Base-by-base conservation (phyloP, 2,329 filamentous ascomycete genomes). In the Xylaria sp. region DNA sequence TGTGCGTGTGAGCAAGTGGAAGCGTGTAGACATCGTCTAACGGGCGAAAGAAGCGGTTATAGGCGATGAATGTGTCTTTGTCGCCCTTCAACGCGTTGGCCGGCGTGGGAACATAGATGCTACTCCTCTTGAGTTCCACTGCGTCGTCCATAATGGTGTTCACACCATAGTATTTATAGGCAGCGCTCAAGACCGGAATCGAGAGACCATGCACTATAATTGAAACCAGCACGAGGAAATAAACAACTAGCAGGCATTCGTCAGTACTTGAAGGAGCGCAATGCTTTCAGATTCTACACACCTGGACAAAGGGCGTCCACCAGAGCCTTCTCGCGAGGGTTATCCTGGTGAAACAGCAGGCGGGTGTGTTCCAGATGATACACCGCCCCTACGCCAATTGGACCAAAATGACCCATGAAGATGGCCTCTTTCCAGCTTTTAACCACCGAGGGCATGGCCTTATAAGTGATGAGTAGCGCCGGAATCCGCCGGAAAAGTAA, bases 371-470 rank as follows among this genome's bases (percentile, higher is more conserved):
- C 82, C 15, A 94, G 84, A 78, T 94, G 94, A 78, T 94, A 94
- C 28, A 93, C 86, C 0, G 92, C 92, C 23, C 90, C 91, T 9
- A 93, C 91, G 1, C 92, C 92, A 56, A 94, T 94, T 0, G 92
- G 92, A 0, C 92, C 92, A 73, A 94, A 94, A 68, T 89, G 89
- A 0, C 88, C 88, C 86, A 89, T 87, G 67, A 90, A 89, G 0
- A 90, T 73, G 0, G 87, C 88, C 68, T 90, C 87, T 72, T 85
- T 86, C 81, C 84, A 88, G 73, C 83, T 79, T n/a, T 82, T 82
- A 65, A 85, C 82, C 0, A 84, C 81, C 1, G 79, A 78, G 0
- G 87, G 86, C 84, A 89, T 87, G 7, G 87, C 78, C 72, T 85
- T 87, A 76, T 89, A 89, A 0, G 82, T 80, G 10, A 85, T 60